Percentiles rank a stretch among this genome's conserved stretches.
These are phyloP conservation scores for Gryganskiella cystojenkinii DNA, from an alignment of 192 early-diverging fungal genomes.

Conservation along the genomic window DNA sequence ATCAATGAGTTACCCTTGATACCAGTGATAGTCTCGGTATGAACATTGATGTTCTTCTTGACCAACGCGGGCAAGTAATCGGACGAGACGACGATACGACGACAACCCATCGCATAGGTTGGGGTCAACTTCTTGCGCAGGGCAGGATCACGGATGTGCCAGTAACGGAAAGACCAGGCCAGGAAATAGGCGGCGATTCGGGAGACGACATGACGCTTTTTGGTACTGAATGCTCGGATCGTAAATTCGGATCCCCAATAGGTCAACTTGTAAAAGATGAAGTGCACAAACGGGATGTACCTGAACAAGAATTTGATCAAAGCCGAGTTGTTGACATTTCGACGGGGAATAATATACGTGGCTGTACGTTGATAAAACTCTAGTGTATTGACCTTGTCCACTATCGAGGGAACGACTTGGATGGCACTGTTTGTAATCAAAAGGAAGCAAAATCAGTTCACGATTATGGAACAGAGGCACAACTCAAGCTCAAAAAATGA, in stretches of 20 bases:
- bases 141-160: slow-evolving; percentile 3
- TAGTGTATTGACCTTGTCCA: slow-evolving; percentile 33
- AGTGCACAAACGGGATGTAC: slow-evolving; percentile 39
- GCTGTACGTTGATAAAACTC: slow-evolving; percentile 56
- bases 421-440: slow-evolving; percentile 50
- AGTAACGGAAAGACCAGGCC: slow-evolving; percentile 11
- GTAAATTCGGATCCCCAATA: background rate
- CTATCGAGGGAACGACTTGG: slow-evolving; percentile 54
- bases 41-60: slow-evolving; percentile 8
- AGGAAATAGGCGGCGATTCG: background rate
- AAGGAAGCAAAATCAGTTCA: too few species aligned
- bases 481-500: too few species aligned
- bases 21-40: slow-evolving; percentile 11
- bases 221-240: slow-evolving; percentile 2
- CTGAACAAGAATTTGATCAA: slow-evolving; percentile 29
- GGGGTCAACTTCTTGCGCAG: slow-evolving; percentile 47
- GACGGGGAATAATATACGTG: slow-evolving; percentile 37
- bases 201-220: background rate
- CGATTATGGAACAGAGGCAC: too few species aligned
- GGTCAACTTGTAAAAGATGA: background rate
- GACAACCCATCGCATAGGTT: slow-evolving; percentile 47
- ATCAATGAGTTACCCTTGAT: slow-evolving; percentile 20
- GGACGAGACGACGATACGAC: slow-evolving; percentile 20
- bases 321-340: slow-evolving; percentile 17
- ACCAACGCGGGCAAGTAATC: slow-evolving; percentile 32